A percentile compares a stretch with the other conserved stretches of the same genome.
phyloP scores from a whole-genome alignment of 2,329 filamentous ascomycete genomes.

The Trichoderma gracile region DNA sequence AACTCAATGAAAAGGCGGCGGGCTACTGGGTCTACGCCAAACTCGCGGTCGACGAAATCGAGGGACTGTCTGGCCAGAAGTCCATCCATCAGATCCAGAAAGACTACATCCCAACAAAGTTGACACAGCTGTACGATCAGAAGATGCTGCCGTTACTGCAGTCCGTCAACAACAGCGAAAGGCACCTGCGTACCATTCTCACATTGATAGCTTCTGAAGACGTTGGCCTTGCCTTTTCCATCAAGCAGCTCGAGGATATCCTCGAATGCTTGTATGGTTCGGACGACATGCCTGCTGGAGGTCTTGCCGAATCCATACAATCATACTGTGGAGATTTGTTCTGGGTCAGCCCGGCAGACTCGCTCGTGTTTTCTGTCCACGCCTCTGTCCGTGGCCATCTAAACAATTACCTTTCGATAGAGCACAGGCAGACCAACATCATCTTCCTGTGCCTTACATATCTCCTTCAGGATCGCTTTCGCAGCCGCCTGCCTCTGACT shows the following conservation, averaged over 20 bases:
- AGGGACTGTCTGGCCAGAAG: background rate
- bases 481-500: constrained; percentile 13
- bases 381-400: constrained; percentile 24
- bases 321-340: constrained; percentile 23
- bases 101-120: constrained; percentile 23
- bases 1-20: constrained; percentile 24
- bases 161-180: constrained; percentile 25
- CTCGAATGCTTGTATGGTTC: constrained; percentile 21
- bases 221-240: constrained; percentile 1
- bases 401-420: constrained; percentile 13
- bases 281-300: background rate
- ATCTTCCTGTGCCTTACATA: constrained; percentile 30
- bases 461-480: constrained; percentile 25
- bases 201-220: constrained; percentile 24
- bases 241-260: constrained; percentile 18
- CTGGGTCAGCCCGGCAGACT: constrained; percentile 8
- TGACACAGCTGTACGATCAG: constrained; percentile 27
- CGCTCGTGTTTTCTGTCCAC: constrained; percentile 19
- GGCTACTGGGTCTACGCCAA: constrained; percentile 29
- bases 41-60: constrained; percentile 26
- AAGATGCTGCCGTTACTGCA: constrained; percentile 30
- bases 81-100: background rate
- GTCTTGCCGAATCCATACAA: constrained; percentile 13
- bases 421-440: constrained; percentile 29
- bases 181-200: constrained; percentile 17